Evolutionary conservation across 2,329 filamentous ascomycete genomes (phyloP).

Genomic region (Talaromyces sp.): DNA sequence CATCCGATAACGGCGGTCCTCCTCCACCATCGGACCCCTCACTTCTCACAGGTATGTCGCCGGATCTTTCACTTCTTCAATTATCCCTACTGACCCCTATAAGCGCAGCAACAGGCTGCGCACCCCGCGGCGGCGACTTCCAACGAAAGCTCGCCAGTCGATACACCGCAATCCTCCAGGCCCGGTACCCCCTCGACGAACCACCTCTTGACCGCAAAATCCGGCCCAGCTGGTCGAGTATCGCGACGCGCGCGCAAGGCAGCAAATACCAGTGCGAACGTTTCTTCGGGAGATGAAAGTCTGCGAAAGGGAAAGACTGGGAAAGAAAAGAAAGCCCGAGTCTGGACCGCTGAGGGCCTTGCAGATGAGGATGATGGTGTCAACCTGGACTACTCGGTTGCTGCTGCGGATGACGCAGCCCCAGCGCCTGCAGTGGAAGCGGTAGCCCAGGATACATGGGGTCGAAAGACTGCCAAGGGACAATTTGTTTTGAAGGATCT

Average conservation of each 20-base stretch:
- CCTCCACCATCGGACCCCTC: constrained; percentile 52
- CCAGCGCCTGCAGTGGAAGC: constrained; percentile 63
- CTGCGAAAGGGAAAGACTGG: constrained; percentile 56
- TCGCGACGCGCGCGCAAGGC: constrained; percentile 78
- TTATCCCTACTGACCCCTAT: constrained; percentile 23
- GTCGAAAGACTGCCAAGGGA: constrained; percentile 76
- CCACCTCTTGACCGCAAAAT: constrained; percentile 69
- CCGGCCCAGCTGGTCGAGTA: constrained; percentile 69
- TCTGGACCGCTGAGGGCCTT: constrained; percentile 86
- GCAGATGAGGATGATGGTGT: constrained; percentile 79
- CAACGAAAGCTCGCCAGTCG: constrained; percentile 65
- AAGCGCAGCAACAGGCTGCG: constrained; percentile 44
- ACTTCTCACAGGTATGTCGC: constrained; percentile 47
- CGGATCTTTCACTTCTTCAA: not conserved
- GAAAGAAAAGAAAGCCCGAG: constrained; percentile 75
- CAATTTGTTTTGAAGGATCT: constrained; percentile 93
- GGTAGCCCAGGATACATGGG: constrained; percentile 78
- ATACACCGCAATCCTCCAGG: constrained; percentile 72
- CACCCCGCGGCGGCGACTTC: constrained; percentile 48
- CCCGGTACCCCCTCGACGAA: constrained; percentile 67
- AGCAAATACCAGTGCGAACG: constrained; percentile 44
- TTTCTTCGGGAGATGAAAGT: constrained; percentile 80
- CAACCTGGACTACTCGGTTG: constrained; percentile 84
- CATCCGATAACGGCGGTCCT: constrained; percentile 49
- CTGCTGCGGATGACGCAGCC: constrained; percentile 54